phyloP scores from a whole-genome alignment of 2,329 filamentous ascomycete genomes.

The Knoxdaviesia proteae region DNA sequence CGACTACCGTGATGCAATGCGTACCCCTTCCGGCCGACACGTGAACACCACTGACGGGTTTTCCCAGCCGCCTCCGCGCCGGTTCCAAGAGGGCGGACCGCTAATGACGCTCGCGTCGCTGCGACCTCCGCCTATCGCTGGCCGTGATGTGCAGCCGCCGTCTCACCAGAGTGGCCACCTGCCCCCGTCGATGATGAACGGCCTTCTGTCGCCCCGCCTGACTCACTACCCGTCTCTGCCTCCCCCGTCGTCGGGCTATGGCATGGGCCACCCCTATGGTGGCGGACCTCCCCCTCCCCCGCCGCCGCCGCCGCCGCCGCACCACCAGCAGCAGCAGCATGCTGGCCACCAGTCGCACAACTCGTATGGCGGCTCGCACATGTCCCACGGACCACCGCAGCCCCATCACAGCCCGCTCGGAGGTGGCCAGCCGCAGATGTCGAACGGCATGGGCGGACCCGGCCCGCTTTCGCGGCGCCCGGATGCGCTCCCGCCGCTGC shows the following conservation, averaged over 20 bases:
- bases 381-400: too few species aligned
- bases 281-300: not conserved
- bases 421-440: too few species aligned
- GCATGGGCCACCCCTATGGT: not conserved
- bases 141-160: slow-evolving; percentile 2
- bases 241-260: slow-evolving; percentile 1
- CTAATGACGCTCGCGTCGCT: slow-evolving; percentile 6
- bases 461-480: too few species aligned
- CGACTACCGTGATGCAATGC: too few species aligned
- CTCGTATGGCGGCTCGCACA: too few species aligned
- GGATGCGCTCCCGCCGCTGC: too few species aligned
- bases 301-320: not conserved
- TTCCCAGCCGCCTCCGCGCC: too few species aligned
- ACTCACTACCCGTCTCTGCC: slow-evolving; percentile 1
- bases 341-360: too few species aligned
- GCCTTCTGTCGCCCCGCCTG: slow-evolving; percentile 11
- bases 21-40: too few species aligned
- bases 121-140: slow-evolving; percentile 4
- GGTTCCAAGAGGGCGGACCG: slow-evolving; percentile 4
- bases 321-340: slow-evolving; percentile 2
- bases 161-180: slow-evolving; percentile 21
- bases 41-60: too few species aligned
- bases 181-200: slow-evolving; percentile 17
- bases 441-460: too few species aligned
- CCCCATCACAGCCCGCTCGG: too few species aligned